Base-by-base conservation (phyloP, 331 rosid species). In the Telfairia occidentalis region DNA sequence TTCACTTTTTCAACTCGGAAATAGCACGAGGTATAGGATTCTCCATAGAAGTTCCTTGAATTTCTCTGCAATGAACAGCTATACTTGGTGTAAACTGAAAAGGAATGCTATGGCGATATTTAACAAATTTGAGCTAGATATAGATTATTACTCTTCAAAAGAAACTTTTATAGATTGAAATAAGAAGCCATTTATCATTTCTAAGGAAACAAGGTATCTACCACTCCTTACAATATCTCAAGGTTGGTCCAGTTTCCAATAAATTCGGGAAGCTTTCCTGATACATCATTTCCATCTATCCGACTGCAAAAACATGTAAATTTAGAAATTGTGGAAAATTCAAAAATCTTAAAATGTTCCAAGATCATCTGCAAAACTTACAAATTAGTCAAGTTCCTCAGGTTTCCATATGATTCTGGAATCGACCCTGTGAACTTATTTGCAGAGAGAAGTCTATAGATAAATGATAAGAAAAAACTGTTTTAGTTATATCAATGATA, bases 41-140 rank as follows among this genome's bases (percentile, higher is more conserved):
- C 78, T 85, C 90, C 96, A 87, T 78, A 46, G 87, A 83, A 35
- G 97, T 91, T 78, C 97, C 97, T 77, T 87, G 90, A 77, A 91
- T 50, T 82, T 89, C 73, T 81, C 97, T 91, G 74, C 76, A 78
- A 32, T 28, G 75, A 38, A 80, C 23, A 7, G 0, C 18, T 32
- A 30, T 18, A 24, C 43, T 50, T 16, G 29, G 35, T 18, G 48
- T 9, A 43, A 43, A 43, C 3, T 10, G 12, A 43, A 73, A 73
- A 48, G 2, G 1, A 30, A 30, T 28, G 71, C 34, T 46, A 55
- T 30, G 69, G 52, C 0, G 64, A 30, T 72, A 2, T 45, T 19
- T 3, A 15, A 58, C 5, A 12, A 58, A 3, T 29, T 59, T 59
- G 65, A 12, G 28, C n/a, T 6, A 30, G 24, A 60, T 29, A 60